phyloP scores from a whole-genome alignment of 345 rosid genomes.

The Salix caprea region DNA sequence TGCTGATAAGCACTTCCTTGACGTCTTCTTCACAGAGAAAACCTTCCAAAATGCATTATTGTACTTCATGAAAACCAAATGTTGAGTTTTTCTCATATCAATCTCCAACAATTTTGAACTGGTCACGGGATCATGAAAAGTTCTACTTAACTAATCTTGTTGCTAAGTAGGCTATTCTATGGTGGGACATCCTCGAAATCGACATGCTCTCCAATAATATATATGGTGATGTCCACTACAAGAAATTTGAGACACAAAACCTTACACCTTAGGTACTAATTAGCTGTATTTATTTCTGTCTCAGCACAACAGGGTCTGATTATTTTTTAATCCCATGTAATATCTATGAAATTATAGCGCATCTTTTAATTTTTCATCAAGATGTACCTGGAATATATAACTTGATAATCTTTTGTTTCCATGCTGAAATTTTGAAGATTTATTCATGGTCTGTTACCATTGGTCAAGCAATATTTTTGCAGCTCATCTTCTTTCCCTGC shows the following conservation, averaged over 20 bases:
- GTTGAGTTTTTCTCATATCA: constrained; percentile 5
- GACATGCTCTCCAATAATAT: not conserved
- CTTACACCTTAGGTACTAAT: not conserved
- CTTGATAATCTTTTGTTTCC: not conserved
- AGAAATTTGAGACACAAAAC: not conserved
- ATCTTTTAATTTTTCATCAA: not conserved
- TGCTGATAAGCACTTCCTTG: not conserved
- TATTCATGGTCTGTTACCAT: not conserved
- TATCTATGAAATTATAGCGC: not conserved
- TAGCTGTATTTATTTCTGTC: not conserved
- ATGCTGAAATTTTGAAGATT: not conserved
- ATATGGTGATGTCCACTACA: not conserved
- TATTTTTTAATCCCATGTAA: not conserved
- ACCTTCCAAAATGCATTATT: constrained; percentile 6
- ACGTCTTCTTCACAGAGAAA: not conserved
- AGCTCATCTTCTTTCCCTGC: not conserved
- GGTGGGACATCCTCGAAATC: constrained; percentile 1
- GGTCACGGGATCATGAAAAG: constrained; percentile 14
- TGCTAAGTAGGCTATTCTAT: not conserved
- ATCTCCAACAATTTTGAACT: not conserved
- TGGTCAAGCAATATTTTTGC: not conserved
- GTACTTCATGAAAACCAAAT: constrained; percentile 7
- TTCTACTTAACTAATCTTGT: not conserved
- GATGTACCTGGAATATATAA: not conserved
- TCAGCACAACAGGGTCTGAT: not conserved